Percentiles rank a stretch among this genome's conserved stretches.
Conservation (phyloP, 805 yeast genomes). For the Metschnikowia amazonensis region DNA sequence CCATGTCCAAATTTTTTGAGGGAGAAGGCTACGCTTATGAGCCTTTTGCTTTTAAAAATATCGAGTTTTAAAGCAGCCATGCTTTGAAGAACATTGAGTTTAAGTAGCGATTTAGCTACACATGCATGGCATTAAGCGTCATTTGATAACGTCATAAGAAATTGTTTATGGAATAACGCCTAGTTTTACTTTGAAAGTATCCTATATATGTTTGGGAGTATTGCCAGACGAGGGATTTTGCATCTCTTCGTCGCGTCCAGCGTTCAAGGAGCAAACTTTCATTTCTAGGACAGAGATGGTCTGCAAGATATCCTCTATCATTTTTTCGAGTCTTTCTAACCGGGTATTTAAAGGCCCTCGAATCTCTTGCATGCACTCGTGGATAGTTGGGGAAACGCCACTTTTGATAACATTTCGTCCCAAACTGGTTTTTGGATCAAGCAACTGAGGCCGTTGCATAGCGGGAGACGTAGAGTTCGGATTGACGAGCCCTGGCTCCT, state of each 20-base stretch:
- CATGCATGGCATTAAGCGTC: neutral
- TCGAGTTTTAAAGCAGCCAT: constrained; percentile 10
- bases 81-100: neutral
- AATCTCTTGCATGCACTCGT: neutral
- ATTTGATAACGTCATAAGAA: neutral
- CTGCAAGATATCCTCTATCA: constrained; percentile 2
- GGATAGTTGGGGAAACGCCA: neutral
- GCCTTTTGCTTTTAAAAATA: constrained; percentile 51
- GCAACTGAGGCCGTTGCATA: neutral
- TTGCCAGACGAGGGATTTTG: neutral
- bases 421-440: neutral
- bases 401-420: neutral
- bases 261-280: neutral
- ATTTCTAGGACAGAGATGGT: neutral
- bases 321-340: constrained; percentile 3
- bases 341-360: neutral
- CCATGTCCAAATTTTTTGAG: constrained; percentile 75
- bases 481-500: neutral
- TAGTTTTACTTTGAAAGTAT: neutral
- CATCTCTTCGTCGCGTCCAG: neutral
- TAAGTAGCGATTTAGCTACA: neutral
- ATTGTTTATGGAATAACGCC: neutral
- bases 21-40: constrained; percentile 70
- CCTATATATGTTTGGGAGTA: neutral
- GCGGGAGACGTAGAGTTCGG: neutral